Base-by-base conservation (phyloP, 2,329 filamentous ascomycete species). In the Colletotrichum sublineola region DNA sequence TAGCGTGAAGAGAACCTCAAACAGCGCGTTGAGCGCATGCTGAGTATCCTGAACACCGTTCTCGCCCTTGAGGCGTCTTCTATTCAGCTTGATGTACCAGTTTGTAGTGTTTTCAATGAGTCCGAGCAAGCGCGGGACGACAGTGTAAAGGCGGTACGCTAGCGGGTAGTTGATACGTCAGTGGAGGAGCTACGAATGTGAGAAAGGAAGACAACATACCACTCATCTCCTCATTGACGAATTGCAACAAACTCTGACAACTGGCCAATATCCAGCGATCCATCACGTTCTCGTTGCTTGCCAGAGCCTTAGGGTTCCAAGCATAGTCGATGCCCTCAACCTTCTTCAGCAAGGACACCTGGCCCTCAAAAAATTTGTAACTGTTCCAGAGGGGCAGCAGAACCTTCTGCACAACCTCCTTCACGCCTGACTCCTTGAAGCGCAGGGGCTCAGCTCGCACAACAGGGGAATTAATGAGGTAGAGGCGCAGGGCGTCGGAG, bases 81-180 rank as follows among this genome's bases (percentile, higher is more conserved):
- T 90, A 86, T 98, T 98, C 86, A 97, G 97, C 73, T 95, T 90
- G 81, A 98, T 98, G 83, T 98, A 98, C 95, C 95, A 98, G 83
- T 98, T 98, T n/a, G 95, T 98, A 5, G 94, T 95, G 83, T 97
- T 95, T 78, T 98, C 96, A 75, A 98, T 97, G 78, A 97, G 88
- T 70, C 88, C 89, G 24, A 97, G 88, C 73, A 98, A 84, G 74
- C 93, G 89, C 9, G 95, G 95, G 56, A 97, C 95, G 56, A 98
- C 96, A 1, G 95, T 98, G 82, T 98, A 98, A 46, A 95, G 83
- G 52, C 93, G 91, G 80, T 94, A 94, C 8, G 85, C 91, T 86
- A 14, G 18, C 24, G 11, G n/a, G 3, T 18, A n/a, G 40, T 36
- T 9, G 7, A 9, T 18, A 33, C 5, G 65, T 71, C 40, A 71